Evolutionary conservation across 345 rosid genomes (phyloP).

Genomic region (Boechera stricta): DNA sequence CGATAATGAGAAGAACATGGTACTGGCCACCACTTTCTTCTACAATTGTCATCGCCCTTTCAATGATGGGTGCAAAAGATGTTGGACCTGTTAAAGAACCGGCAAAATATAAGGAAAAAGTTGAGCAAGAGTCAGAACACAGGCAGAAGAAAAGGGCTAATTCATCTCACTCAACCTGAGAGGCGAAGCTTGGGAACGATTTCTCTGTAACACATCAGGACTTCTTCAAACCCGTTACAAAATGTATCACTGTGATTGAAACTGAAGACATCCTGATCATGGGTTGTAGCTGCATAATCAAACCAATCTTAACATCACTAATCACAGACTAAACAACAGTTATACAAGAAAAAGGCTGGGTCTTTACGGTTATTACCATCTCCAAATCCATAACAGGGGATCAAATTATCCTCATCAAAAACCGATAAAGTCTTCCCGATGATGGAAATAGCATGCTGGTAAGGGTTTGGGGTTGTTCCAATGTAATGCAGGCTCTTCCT

Average conservation of each 20-base stretch:
- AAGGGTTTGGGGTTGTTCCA: constrained; percentile 73
- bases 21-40: constrained; percentile 92
- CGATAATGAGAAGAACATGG: constrained; percentile 88
- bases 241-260: constrained; percentile 66
- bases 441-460: constrained; percentile 85
- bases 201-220: constrained; percentile 72
- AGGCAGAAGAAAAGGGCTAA: constrained; percentile 17
- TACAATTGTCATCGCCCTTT: constrained; percentile 81
- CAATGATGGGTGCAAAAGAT: constrained; percentile 88
- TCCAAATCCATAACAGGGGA: constrained; percentile 89
- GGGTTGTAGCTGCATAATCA: constrained; percentile 71
- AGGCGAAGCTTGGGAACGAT: constrained; percentile 82
- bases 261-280: constrained; percentile 91
- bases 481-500: constrained; percentile 71
- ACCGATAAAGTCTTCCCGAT: constrained; percentile 77
- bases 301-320: constrained; percentile 24
- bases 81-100: constrained; percentile 68
- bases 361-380: constrained; percentile 52
- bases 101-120: constrained; percentile 22
- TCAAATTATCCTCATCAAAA: constrained; percentile 85
- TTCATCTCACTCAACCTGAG: constrained; percentile 56
- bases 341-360: not conserved
- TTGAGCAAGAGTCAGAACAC: constrained; percentile 19
- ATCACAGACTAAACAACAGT: constrained; percentile 20
- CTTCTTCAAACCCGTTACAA: constrained; percentile 93